Percentiles rank a stretch among this genome's conserved stretches.
These are phyloP conservation scores for Spergularia bocconei DNA, from an alignment of 148 eudicot genomes.

Conservation along the genomic window DNA sequence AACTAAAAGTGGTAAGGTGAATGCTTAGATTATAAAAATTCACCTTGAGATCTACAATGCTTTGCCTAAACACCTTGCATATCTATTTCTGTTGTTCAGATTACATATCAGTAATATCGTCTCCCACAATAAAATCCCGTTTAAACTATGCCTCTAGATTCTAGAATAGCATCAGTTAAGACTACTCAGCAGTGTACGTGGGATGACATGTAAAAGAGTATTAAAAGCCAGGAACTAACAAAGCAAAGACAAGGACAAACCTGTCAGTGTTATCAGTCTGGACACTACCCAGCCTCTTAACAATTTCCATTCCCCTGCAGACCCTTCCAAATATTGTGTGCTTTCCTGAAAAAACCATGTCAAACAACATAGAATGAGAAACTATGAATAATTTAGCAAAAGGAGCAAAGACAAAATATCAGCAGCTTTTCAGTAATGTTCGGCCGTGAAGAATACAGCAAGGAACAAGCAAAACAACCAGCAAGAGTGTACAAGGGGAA, in stretches of 20 bases:
- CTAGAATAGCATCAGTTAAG: background rate
- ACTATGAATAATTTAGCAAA: background rate
- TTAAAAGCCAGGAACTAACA: background rate
- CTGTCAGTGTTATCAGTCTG: constrained; percentile 94
- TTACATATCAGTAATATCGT: background rate
- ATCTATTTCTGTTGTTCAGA: background rate
- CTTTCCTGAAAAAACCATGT: constrained; percentile 50
- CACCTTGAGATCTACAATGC: too few relatives aligned
- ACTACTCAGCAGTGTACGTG: background rate
- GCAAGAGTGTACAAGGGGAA: background rate
- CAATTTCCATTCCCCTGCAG: constrained; percentile 83
- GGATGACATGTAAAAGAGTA: background rate
- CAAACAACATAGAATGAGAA: background rate
- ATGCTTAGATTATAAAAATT: too few relatives aligned
- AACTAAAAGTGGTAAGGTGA: too few relatives aligned
- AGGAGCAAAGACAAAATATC: background rate
- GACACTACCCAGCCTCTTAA: constrained; percentile 94
- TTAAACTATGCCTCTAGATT: background rate
- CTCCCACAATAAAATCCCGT: background rate
- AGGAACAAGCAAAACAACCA: background rate
- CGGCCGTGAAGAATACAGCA: background rate
- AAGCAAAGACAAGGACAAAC: constrained; percentile 25
- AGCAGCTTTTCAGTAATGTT: background rate
- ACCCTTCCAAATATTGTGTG: constrained; percentile 99
- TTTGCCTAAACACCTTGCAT: background rate